Evolutionary conservation across 306 rosid genomes (phyloP).

Genomic region (Malus sieversii): DNA sequence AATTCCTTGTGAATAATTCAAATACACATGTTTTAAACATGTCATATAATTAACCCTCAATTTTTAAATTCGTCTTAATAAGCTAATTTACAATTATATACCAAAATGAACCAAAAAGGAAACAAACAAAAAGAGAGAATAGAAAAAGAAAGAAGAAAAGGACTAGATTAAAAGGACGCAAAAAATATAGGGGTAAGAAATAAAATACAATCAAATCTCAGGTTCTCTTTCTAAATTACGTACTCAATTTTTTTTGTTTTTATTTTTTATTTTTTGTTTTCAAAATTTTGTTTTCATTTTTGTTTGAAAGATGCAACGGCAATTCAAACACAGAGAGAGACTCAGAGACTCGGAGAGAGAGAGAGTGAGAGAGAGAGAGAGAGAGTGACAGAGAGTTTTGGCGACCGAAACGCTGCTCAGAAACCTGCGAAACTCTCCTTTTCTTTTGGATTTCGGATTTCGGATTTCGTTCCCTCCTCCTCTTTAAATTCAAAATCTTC

Average conservation of each 20-base stretch:
- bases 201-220: background rate
- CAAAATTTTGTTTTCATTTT: background rate
- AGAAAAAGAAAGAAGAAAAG: background rate
- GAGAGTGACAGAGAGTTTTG: constrained; percentile 14
- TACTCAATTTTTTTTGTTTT: background rate
- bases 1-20: too few relatives aligned
- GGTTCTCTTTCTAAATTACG: background rate
- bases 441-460: constrained; percentile 6
- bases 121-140: background rate
- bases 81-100: background rate
- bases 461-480: background rate
- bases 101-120: background rate
- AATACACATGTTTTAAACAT: background rate
- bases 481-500: background rate
- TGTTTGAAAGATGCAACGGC: constrained; percentile 54
- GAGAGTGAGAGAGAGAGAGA: background rate
- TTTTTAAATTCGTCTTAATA: background rate
- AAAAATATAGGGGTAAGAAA: background rate
- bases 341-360: constrained; percentile 8
- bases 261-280: background rate
- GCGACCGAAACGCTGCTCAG: constrained; percentile 25
- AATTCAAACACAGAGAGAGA: constrained; percentile 20
- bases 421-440: constrained; percentile 1
- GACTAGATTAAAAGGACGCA: background rate
- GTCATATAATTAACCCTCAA: background rate